Percentiles rank a stretch among this genome's conserved stretches.
Evolutionary conservation across 2,329 filamentous ascomycete genomes (phyloP).

Genomic region (Colletotrichum sp.): DNA sequence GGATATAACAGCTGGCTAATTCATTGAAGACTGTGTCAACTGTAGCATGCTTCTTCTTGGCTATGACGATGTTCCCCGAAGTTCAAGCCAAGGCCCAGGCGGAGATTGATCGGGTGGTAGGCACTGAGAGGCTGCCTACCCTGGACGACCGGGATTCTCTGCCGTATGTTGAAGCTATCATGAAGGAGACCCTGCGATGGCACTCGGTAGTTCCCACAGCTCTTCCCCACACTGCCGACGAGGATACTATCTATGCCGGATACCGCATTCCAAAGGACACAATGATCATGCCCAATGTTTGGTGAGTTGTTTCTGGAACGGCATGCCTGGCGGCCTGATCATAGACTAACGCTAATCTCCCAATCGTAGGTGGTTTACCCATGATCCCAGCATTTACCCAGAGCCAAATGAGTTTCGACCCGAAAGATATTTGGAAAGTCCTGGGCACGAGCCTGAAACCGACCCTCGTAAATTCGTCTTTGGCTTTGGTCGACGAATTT

Average conservation of each 20-base stretch:
- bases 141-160: conserved; percentile 53
- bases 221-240: conserved; percentile 40
- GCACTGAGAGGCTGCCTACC: conserved; percentile 47
- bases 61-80: conserved; percentile 51
- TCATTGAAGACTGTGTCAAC: conserved; percentile 27
- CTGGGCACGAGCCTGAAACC: background rate
- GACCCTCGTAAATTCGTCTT: conserved; percentile 15
- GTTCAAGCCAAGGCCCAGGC: conserved; percentile 50
- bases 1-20: background rate
- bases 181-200: conserved; percentile 63
- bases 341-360: fast-evolving
- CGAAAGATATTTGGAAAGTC: conserved; percentile 31
- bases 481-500: conserved; percentile 24
- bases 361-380: conserved; percentile 44
- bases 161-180: conserved; percentile 57
- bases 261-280: conserved; percentile 13
- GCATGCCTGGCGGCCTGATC: background rate
- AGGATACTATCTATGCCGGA: background rate
- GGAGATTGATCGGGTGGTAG: conserved; percentile 58
- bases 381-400: conserved; percentile 71
- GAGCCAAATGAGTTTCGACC: conserved; percentile 37
- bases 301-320: background rate
- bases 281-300: conserved; percentile 26
- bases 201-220: conserved; percentile 53
- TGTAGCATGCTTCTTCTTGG: conserved; percentile 48